phyloP scores from a whole-genome alignment of 2,329 filamentous ascomycete species.

The Pseudocercospora macadamiae region DNA sequence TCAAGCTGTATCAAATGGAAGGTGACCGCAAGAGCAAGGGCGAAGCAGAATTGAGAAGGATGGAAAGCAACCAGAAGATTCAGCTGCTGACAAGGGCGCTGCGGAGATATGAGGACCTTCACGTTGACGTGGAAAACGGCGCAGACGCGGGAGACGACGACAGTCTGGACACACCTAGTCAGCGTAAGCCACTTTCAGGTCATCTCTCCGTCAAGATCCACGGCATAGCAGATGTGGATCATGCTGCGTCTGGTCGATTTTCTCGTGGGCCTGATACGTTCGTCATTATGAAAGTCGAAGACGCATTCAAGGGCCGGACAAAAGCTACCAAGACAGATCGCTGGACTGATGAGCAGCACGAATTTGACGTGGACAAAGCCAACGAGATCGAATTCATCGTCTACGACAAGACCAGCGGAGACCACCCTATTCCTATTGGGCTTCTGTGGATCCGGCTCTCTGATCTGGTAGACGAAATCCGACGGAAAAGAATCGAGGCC shows the following conservation, averaged over 20 bases:
- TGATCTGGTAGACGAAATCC: conserved; percentile 96
- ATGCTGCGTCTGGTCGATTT: conserved; percentile 80
- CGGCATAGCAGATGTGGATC: conserved; percentile 91
- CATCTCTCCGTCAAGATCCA: conserved; percentile 84
- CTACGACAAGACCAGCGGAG: conserved; percentile 82
- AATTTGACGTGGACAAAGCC: conserved; percentile 93
- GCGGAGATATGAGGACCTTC: conserved; percentile 95
- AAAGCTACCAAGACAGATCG: conserved; percentile 81
- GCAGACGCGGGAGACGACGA: conserved; percentile 71
- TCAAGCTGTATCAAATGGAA: conserved; percentile 94
- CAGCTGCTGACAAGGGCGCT: conserved; percentile 92
- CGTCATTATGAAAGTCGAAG: conserved; percentile 95
- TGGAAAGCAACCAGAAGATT: conserved; percentile 98
- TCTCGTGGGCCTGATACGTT: conserved; percentile 92
- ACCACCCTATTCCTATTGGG: conserved; percentile 88
- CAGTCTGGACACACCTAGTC: conserved; percentile 90
- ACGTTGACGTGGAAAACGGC: conserved; percentile 72
- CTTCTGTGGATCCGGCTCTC: conserved; percentile 96
- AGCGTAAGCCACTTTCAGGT: conserved; percentile 93
- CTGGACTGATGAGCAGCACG: conserved; percentile 91
- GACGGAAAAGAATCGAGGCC: conserved; percentile 93
- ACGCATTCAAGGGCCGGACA: conserved; percentile 86
- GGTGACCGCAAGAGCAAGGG: conserved; percentile 93
- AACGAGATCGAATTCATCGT: conserved; percentile 98
- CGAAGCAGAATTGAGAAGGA: conserved; percentile 83